Percentiles rank a stretch among this genome's conserved stretches.
phyloP scores from a whole-genome alignment of 768 basidiomycete genomes.

The Xerocomellus chrysenteron region DNA sequence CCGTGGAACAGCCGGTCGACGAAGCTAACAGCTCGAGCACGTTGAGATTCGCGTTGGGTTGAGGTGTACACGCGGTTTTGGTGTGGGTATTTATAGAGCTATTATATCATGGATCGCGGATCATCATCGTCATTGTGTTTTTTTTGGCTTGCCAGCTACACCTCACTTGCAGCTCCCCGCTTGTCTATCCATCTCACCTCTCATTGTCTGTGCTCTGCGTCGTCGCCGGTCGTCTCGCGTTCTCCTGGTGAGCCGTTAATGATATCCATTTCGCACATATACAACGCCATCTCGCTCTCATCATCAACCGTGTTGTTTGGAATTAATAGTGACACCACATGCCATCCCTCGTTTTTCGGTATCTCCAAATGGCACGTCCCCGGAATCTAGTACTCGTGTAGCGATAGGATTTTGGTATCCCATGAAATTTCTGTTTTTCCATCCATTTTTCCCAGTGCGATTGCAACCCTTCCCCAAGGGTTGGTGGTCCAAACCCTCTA shows the following conservation, averaged over 20 bases:
- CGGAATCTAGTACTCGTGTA: not conserved
- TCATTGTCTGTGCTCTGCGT: not conserved
- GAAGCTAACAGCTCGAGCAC: slow-evolving; percentile 30
- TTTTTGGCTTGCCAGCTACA: not conserved
- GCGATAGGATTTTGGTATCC: not conserved
- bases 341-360: not conserved
- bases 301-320: slow-evolving; percentile 3
- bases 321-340: slow-evolving; percentile 8
- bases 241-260: slow-evolving; percentile 13
- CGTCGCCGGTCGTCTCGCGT: slow-evolving; percentile 4
- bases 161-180: not conserved
- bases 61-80: not conserved
- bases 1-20: slow-evolving; percentile 17
- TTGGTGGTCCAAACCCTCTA: too few species aligned
- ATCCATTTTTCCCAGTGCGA: too few species aligned
- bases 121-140: not conserved
- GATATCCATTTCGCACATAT: not conserved
- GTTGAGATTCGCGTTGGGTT: slow-evolving; percentile 32
- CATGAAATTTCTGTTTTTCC: not conserved
- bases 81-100: slow-evolving; percentile 28
- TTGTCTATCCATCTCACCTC: not conserved
- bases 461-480: too few species aligned
- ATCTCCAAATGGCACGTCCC: not conserved
- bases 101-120: slow-evolving; percentile 18
- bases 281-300: not conserved